A percentile compares a stretch with the other conserved stretches of the same genome.
phyloP scores from a whole-genome alignment of 345 rosid genomes.

The Eucalyptus sp. region DNA sequence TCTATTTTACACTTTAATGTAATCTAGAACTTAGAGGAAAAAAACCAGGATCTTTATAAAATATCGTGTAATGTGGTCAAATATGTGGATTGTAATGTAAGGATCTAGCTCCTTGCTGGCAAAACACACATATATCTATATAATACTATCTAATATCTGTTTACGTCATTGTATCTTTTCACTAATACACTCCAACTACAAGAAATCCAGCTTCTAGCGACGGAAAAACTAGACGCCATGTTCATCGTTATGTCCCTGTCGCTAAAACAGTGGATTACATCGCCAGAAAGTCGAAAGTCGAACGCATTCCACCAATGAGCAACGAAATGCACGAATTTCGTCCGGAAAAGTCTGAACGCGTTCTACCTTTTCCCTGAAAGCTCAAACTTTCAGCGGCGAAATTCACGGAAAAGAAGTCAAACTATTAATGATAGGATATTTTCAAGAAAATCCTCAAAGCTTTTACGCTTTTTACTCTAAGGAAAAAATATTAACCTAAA shows the following conservation, averaged over 20 bases:
- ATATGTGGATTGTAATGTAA: neutral
- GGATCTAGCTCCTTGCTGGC: neutral
- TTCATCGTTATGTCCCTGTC: neutral
- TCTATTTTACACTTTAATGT: neutral
- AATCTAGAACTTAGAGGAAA: neutral
- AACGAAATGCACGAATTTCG: neutral
- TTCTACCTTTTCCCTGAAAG: neutral
- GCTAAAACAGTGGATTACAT: no score
- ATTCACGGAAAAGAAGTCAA: neutral
- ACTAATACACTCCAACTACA: neutral
- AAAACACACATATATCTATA: neutral
- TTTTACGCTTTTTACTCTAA: neutral
- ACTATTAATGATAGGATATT: neutral
- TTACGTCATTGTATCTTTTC: neutral
- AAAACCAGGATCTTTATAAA: neutral
- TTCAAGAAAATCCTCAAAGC: neutral
- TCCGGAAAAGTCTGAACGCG: neutral
- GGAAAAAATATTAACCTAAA: neutral
- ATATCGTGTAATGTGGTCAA: neutral
- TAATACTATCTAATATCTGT: no score
- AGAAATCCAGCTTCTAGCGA: neutral
- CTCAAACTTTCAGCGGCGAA: neutral
- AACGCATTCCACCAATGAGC: neutral
- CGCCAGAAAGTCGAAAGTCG: neutral
- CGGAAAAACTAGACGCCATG: neutral